Conservation (phyloP, 2,329 filamentous ascomycete genomes). For the Ceratocystis destructans region DNA sequence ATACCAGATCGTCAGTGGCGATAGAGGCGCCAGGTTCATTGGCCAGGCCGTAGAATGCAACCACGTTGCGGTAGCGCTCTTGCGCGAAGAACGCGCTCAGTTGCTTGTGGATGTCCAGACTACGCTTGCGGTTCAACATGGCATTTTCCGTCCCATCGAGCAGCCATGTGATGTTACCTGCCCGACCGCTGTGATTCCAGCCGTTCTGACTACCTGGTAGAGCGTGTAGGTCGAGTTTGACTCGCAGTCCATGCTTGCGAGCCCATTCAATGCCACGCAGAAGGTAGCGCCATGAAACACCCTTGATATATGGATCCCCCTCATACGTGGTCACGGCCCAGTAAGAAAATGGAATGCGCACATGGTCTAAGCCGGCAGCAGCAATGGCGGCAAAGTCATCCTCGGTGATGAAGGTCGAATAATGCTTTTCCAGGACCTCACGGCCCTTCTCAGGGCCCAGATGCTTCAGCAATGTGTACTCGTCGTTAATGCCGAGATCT, state of each 20-base stretch:
- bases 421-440: slow-evolving; percentile 34
- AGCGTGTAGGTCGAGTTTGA: slow-evolving; percentile 47
- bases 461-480: slow-evolving; percentile 37
- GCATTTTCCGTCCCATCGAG: slow-evolving; percentile 21
- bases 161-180: slow-evolving; percentile 26
- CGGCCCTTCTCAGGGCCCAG: slow-evolving; percentile 33
- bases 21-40: slow-evolving; percentile 54
- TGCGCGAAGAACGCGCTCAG: slow-evolving; percentile 23
- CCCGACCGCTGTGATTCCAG: slow-evolving; percentile 47
- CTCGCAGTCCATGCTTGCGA: slow-evolving; percentile 36
- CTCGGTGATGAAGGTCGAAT: slow-evolving; percentile 36
- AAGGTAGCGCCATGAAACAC: slow-evolving; percentile 31
- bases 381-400: slow-evolving; percentile 44
- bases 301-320: slow-evolving; percentile 35
- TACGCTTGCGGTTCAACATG: slow-evolving; percentile 30
- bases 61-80: slow-evolving; percentile 34
- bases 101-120: slow-evolving; percentile 42
- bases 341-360: slow-evolving; percentile 45
- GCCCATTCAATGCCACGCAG: slow-evolving; percentile 45
- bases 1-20: slow-evolving; percentile 38
- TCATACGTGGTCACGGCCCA: slow-evolving; percentile 42
- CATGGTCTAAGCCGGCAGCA: slow-evolving; percentile 42
- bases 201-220: slow-evolving; percentile 45
- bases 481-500: slow-evolving; percentile 31
- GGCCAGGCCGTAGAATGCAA: slow-evolving; percentile 53